Evolutionary conservation across 306 rosid genomes (phyloP).

Genomic region (Vachellia collinsii): DNA sequence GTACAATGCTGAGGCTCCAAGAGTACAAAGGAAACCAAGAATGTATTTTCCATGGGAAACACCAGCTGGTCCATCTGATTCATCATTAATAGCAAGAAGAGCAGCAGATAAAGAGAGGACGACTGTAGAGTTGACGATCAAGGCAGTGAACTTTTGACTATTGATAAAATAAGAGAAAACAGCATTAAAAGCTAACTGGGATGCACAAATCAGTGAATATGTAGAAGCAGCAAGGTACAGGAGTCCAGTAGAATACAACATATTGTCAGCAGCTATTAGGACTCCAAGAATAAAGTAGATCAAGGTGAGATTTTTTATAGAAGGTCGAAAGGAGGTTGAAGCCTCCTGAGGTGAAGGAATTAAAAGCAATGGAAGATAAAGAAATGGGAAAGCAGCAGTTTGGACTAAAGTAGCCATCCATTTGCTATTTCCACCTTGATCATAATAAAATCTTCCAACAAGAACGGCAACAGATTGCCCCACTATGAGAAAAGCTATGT

Average conservation of each 20-base stretch:
- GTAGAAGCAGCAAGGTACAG: slow-evolving; percentile 91
- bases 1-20: slow-evolving; percentile 84
- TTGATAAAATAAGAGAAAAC: slow-evolving; percentile 85
- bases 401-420: slow-evolving; percentile 97
- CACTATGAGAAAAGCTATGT: slow-evolving; percentile 61
- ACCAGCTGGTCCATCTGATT: slow-evolving; percentile 51
- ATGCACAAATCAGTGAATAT: slow-evolving; percentile 81
- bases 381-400: slow-evolving; percentile 79
- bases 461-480: slow-evolving; percentile 89
- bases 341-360: slow-evolving; percentile 50
- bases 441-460: slow-evolving; percentile 89
- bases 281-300: slow-evolving; percentile 69
- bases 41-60: slow-evolving; percentile 49
- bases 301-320: slow-evolving; percentile 42
- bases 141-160: slow-evolving; percentile 76
- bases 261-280: slow-evolving; percentile 71
- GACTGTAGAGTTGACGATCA: slow-evolving; percentile 72
- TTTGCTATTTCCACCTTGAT: slow-evolving; percentile 86
- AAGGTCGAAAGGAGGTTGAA: slow-evolving; percentile 46
- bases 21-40: slow-evolving; percentile 71
- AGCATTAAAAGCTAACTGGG: slow-evolving; percentile 87
- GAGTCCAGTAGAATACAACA: slow-evolving; percentile 83
- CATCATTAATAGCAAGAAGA: slow-evolving; percentile 80
- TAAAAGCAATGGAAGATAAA: slow-evolving; percentile 59
- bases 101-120: slow-evolving; percentile 71